phyloP scores from a whole-genome alignment of 257 asterid genomes.

The Dorcoceras hygrometricum region DNA sequence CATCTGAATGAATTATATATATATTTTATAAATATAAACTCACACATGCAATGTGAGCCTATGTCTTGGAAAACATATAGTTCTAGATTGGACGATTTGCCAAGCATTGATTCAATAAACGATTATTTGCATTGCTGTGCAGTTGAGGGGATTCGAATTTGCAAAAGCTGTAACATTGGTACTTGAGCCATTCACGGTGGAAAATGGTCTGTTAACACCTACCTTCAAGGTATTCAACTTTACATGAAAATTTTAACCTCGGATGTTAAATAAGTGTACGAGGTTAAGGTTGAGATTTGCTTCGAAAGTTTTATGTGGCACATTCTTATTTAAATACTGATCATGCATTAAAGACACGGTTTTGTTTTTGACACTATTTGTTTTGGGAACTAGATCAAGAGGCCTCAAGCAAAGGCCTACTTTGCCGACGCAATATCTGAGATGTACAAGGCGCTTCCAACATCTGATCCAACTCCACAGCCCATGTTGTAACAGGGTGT shows the following conservation, averaged over 20 bases:
- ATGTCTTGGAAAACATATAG: too few relatives aligned
- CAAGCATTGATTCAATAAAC: neutral
- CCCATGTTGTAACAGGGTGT: conserved; percentile 26
- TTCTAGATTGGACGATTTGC: neutral
- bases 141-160: conserved; percentile 91
- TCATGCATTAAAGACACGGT: neutral
- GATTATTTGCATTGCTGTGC: conserved; percentile 22
- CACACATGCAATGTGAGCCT: too few relatives aligned
- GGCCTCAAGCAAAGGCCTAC: conserved; percentile 84
- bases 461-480: conserved; percentile 60
- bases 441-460: conserved; percentile 65
- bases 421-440: conserved; percentile 67
- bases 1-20: too few relatives aligned
- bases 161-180: conserved; percentile 76
- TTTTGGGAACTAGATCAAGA: conserved; percentile 53
- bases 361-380: neutral
- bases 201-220: conserved; percentile 85
- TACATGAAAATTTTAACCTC: neutral
- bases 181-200: conserved; percentile 79
- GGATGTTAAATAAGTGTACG: neutral
- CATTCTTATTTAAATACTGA: neutral
- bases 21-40: too few relatives aligned
- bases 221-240: conserved; percentile 68
- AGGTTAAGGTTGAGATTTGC: neutral
- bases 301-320: too few relatives aligned